Evolutionary conservation across 1,284 basidiomycete species (phyloP).

Genomic region (Gomphus sp.): DNA sequence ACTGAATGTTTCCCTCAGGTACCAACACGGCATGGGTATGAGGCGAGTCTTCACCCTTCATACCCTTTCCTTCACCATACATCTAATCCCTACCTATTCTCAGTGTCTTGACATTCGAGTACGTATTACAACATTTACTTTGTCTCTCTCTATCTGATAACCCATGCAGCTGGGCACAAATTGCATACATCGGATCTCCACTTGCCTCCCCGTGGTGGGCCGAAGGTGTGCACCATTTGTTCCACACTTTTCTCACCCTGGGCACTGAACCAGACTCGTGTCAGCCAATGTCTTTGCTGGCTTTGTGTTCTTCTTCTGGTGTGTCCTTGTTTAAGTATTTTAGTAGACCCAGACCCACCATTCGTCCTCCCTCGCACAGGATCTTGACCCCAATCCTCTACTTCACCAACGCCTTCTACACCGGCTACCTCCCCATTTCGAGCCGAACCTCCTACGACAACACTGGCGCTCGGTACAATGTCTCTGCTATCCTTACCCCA

Average conservation of each 20-base stretch:
- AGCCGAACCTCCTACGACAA: conserved; percentile 51
- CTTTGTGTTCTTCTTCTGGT: conserved; percentile 42
- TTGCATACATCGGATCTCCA: conserved; percentile 53
- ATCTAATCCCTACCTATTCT: neutral
- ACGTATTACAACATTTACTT: neutral
- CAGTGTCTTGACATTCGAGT: conserved; percentile 8
- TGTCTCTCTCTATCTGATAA: neutral
- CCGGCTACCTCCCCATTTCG: conserved; percentile 44
- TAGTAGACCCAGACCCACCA: conserved; percentile 7
- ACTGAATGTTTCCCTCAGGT: neutral
- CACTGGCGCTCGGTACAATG: conserved; percentile 59
- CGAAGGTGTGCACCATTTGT: conserved; percentile 22
- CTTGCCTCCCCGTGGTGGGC: conserved; percentile 66
- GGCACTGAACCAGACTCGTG: neutral
- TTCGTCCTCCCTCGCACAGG: conserved; percentile 33
- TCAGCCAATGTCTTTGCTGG: conserved; percentile 60
- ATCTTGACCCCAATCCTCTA: conserved; percentile 62
- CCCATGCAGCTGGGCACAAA: conserved; percentile 53
- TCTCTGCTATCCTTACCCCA: conserved; percentile 50
- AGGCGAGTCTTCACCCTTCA: neutral
- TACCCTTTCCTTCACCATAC: neutral
- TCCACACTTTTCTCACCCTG: neutral
- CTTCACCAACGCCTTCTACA: conserved; percentile 55
- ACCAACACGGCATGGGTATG: conserved; percentile 6
- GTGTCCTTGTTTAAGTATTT: conserved; percentile 35